Percentiles rank a stretch among this genome's conserved stretches.
These are phyloP conservation scores for Hanseniaspora meyeri DNA, from an alignment of 805 yeast genomes.

Conservation along the genomic window DNA sequence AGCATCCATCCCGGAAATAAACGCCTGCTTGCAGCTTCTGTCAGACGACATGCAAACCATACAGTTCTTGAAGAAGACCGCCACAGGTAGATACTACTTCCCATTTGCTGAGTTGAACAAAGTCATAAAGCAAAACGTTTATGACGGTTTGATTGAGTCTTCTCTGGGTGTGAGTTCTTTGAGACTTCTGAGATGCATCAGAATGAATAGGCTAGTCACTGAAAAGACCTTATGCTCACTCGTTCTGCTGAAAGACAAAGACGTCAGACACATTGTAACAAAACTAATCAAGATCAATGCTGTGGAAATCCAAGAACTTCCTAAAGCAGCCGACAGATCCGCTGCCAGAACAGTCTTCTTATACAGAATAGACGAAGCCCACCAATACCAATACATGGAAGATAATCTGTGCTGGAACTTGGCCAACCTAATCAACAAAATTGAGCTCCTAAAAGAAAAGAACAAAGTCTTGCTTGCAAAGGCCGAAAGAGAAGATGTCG, in stretches of 20 bases:
- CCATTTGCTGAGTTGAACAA: slow-evolving; percentile 46
- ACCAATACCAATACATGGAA: slow-evolving; percentile 37
- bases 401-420: slow-evolving; percentile 38
- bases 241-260: slow-evolving; percentile 66
- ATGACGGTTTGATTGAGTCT: slow-evolving; percentile 46
- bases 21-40: slow-evolving; percentile 59
- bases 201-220: slow-evolving; percentile 58
- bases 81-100: slow-evolving; percentile 46
- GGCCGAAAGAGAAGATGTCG: slow-evolving; percentile 80
- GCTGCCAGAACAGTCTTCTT: slow-evolving; percentile 78
- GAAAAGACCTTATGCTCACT: slow-evolving; percentile 69
- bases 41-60: slow-evolving; percentile 35
- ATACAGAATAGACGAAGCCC: slow-evolving; percentile 54
- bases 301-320: slow-evolving; percentile 84
- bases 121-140: slow-evolving; percentile 36
- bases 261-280: slow-evolving; percentile 59
- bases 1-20: slow-evolving; percentile 29
- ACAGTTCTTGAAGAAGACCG: slow-evolving; percentile 49
- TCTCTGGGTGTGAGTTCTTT: slow-evolving; percentile 56
- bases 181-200: slow-evolving; percentile 65
- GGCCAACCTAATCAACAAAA: slow-evolving; percentile 38
- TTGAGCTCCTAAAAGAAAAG: slow-evolving; percentile 43
- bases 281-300: slow-evolving; percentile 56
- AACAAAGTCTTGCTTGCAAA: slow-evolving; percentile 62
- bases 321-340: slow-evolving; percentile 80